Evolutionary conservation across 768 basidiomycete genomes (phyloP), one percentile per base, ranked within the genome.

Genomic region (Leccinum olivaceopallidum): DNA sequence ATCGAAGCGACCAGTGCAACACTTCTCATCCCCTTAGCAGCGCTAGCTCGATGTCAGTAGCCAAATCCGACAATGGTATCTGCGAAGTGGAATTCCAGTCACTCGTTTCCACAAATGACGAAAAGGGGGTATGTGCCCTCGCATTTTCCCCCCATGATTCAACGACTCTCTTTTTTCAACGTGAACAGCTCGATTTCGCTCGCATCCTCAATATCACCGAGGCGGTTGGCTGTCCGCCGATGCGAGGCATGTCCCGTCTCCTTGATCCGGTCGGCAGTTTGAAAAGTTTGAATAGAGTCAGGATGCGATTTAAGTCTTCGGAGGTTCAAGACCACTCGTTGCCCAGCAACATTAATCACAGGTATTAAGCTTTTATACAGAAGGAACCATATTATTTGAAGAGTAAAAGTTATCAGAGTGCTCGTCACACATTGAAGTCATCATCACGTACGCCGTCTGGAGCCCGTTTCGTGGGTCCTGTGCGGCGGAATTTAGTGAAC

Each of bases 291-390:
- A 28, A 28, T 7, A 16, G 48, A 6, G 16, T 16, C 16, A 28
- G 12, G 26, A 16, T 50, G 49, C 16, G 49, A 51, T 24, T 18
- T 28, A 28, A 51, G 49, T 28, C 16, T 28, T n/a, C 61, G 57
- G 20, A 67, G 60, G 48, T 68, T 68, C n/a, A 68, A 57, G 24
- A 68, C 59, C 5, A 57, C 53, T 5, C 67, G 62, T 44, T 68
- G 68, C 18, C 67, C 67, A 5, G 36, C 26, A 7, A 69, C 28
- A 14, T 44, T 28, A 28, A 28, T 28, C 2, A 69, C 6, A 5
- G 63, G 67, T 8, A 39, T 4, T 56, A 4, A 2, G 56, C 42
- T 34, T 56, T 65, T 39, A 7, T 30, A 30, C 9, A 20, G 20
- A 18, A 6, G 32, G 20, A 6, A 16, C 18, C 39, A n/a, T 44